Evolutionary conservation across 2,329 filamentous ascomycete species (phyloP).

Genomic region (Aschersonia sp.): DNA sequence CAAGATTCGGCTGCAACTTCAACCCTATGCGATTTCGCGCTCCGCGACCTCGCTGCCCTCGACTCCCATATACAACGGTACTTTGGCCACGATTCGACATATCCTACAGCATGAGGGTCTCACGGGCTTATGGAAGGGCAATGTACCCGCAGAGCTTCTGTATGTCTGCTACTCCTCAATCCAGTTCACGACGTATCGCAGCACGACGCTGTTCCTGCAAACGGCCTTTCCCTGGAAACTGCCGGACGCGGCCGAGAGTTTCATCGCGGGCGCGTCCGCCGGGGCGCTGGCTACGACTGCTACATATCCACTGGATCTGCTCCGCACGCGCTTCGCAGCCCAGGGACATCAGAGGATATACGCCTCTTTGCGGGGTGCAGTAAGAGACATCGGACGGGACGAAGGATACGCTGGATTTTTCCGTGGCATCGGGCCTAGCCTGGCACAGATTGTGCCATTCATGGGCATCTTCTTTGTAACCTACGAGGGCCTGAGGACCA

Average conservation of each 20-base stretch:
- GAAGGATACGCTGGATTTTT: constrained; percentile 78
- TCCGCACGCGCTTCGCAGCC: constrained; percentile 92
- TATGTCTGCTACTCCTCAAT: constrained; percentile 82
- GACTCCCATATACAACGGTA: constrained; percentile 53
- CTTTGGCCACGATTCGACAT: constrained; percentile 56
- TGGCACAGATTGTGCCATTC: constrained; percentile 83
- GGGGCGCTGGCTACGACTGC: constrained; percentile 67
- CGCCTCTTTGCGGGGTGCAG: constrained; percentile 48
- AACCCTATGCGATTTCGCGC: constrained; percentile 71
- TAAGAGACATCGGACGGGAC: constrained; percentile 56
- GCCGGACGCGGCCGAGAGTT: constrained; percentile 58
- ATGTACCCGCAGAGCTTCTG: constrained; percentile 85
- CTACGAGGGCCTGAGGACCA: constrained; percentile 63
- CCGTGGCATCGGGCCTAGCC: constrained; percentile 64
- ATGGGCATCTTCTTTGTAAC: constrained; percentile 94
- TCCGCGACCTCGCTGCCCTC: constrained; percentile 44
- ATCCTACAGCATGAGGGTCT: constrained; percentile 74
- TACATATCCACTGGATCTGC: constrained; percentile 86
- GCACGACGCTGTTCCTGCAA: constrained; percentile 52
- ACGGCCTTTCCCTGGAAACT: constrained; percentile 29
- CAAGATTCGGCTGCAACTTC: constrained; percentile 94
- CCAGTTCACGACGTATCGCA: constrained; percentile 83
- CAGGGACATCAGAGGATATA: constrained; percentile 78
- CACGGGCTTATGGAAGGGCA: constrained; percentile 89
- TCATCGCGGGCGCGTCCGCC: constrained; percentile 68